Evolutionary conservation across 2,329 filamentous ascomycete species (phyloP), one percentile per base, ranked within the genome.

Genomic region (Penicillium psychrosexuale): DNA sequence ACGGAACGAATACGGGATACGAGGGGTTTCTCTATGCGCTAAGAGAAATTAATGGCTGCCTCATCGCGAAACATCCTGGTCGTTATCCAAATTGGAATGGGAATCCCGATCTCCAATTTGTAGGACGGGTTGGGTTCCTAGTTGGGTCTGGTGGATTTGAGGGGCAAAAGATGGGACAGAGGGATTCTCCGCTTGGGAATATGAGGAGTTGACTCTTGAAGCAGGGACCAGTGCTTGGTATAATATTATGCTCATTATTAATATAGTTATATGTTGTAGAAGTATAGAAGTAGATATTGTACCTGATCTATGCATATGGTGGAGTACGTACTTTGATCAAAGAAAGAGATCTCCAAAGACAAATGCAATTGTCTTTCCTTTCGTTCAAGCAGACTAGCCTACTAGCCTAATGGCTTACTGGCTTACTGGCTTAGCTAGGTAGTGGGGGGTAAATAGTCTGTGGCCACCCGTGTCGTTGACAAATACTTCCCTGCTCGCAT

Each of bases 331-430:
- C 22, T 34, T 36, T 7, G 27, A 44, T 40, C 22, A 33, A 47
- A 52, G 8, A 27, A 46, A 27, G 22, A 19, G 47, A 42, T 47
- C 28, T 36, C 24, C 17, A 17, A 37, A 22, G 13, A 19, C 49
- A 19, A 53, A 53, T 53, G 44, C 51, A 49, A 53, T 53, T 53
- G 51, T 49, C 22, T 49, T 36, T 47, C n/a, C 11, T 38, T 53
- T 40, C 19, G 13, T 24, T 30, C 17, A 15, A 12, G 8, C 6
- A 13, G n/a, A 33, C 12, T 42, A 39, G 22, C 4, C 27, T 28
- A 28, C 22, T 24, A 24, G 22, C 22, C 19, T 19, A 19, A 19
- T 19, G 19, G 19, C 19, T 19, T 24, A 24, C 12, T 31, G 12
- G 30, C 31, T 33, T 33, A 30, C 8, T 47, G 5, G 22, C 22